Percentiles rank a stretch among this genome's conserved stretches.
These are phyloP conservation scores for Colletotrichum horii DNA, from an alignment of 2,329 filamentous ascomycete species.

Conservation along the genomic window DNA sequence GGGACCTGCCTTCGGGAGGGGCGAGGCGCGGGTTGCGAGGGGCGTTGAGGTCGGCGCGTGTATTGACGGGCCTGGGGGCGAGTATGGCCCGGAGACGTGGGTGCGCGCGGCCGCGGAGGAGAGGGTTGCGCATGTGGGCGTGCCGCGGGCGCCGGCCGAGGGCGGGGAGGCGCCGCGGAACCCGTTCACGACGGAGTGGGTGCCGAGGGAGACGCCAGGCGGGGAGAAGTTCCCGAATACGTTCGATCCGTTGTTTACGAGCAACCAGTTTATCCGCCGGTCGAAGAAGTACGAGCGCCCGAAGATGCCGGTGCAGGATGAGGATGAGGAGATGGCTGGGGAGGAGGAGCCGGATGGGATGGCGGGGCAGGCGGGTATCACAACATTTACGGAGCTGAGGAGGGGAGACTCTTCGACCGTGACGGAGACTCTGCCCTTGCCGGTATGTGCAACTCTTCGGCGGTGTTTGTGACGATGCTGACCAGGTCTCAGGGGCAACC, in stretches of 20 bases:
- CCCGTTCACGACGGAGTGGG: conserved; percentile 22
- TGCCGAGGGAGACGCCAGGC: background rate
- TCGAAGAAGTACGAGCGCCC: background rate
- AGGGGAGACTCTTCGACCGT: background rate
- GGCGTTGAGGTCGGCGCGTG: background rate
- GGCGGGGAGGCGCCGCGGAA: conserved; percentile 14
- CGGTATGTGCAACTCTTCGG: background rate
- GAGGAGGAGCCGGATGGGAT: background rate
- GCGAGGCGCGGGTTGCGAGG: background rate
- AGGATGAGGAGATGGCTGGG: background rate
- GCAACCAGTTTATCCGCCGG: conserved; percentile 18
- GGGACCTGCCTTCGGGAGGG: background rate
- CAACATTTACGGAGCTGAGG: background rate
- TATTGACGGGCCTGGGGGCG: background rate
- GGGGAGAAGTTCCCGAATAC: background rate
- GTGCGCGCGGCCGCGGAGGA: background rate
- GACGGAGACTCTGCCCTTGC: background rate
- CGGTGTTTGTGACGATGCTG: background rate
- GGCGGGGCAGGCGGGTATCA: background rate
- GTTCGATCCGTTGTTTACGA: conserved; percentile 15
- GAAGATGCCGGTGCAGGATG: background rate
- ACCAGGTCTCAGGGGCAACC: background rate
- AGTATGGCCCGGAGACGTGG: background rate
- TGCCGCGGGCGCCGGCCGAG: conserved; percentile 9
- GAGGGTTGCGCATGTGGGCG: background rate